A percentile compares a stretch with the other conserved stretches of the same genome.
Evolutionary conservation across 495 filamentous ascomycete species (phyloP).

Genomic region (Podospora australis): DNA sequence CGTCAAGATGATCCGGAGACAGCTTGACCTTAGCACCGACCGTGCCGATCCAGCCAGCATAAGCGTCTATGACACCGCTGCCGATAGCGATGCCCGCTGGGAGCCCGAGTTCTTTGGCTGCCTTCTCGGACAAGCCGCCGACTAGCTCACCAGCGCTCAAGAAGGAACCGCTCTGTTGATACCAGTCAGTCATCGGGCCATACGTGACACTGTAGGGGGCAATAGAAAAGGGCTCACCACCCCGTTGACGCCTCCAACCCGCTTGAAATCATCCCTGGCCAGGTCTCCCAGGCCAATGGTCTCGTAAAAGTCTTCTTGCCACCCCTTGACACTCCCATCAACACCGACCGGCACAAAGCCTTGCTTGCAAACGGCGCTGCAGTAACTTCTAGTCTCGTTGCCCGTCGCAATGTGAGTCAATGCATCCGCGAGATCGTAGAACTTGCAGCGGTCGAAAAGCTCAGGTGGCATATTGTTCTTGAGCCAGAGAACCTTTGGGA

Average conservation of each 20-base stretch:
- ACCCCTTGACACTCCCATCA: conserved; percentile 95
- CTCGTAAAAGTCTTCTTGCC: conserved; percentile 89
- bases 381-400: conserved; percentile 84
- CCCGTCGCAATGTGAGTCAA: conserved; percentile 95
- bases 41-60: conserved; percentile 96
- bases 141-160: conserved; percentile 85
- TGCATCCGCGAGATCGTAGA: conserved; percentile 91
- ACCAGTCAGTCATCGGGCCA: conserved; percentile 11
- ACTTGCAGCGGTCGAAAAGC: conserved; percentile 85
- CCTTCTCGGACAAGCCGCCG: conserved; percentile 75
- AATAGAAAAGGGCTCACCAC: conserved; percentile 63
- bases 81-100: conserved; percentile 84
- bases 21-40: conserved; percentile 91
- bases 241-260: conserved; percentile 88
- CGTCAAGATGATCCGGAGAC: conserved; percentile 51
- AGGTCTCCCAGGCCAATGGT: conserved; percentile 80
- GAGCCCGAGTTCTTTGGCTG: conserved; percentile 77
- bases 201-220: neutral
- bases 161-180: conserved; percentile 73
- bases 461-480: conserved; percentile 97
- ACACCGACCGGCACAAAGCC: conserved; percentile 92
- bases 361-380: conserved; percentile 92
- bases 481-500: conserved; percentile 94
- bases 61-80: conserved; percentile 95
- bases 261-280: conserved; percentile 75